These are phyloP conservation scores for Microbotryum silenes-acaulis DNA, from an alignment of 1,284 basidiomycete species.

Conservation along the genomic window DNA sequence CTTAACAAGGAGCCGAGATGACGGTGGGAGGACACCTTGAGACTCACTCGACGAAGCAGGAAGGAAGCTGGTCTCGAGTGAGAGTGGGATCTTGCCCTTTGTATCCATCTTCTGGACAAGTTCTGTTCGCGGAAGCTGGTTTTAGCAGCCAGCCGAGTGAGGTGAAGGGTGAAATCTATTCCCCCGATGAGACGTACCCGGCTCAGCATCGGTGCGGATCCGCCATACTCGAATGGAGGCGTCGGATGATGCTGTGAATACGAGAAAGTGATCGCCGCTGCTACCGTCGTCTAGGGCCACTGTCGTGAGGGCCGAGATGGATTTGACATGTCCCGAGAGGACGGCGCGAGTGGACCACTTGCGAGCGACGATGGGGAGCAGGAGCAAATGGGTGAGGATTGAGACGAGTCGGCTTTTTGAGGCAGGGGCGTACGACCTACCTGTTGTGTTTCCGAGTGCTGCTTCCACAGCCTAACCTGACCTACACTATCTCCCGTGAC, in stretches of 20 bases:
- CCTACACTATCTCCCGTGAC: conserved; percentile 70
- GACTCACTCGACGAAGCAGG: conserved; percentile 58
- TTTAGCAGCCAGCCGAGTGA: background rate
- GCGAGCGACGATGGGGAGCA: conserved; percentile 46
- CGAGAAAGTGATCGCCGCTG: conserved; percentile 35
- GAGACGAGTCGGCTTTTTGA: too few relatives aligned
- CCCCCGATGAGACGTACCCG: conserved; percentile 2
- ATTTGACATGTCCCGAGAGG: conserved; percentile 12
- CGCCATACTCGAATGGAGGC: conserved; percentile 65
- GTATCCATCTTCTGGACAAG: conserved; percentile 57
- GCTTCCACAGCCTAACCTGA: conserved; percentile 42
- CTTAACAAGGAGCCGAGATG: background rate
- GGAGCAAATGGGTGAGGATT: too few relatives aligned
- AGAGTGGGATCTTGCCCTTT: conserved; percentile 64
- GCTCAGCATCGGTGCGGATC: conserved; percentile 12
- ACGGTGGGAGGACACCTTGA: background rate
- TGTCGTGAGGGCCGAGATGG: conserved; percentile 19
- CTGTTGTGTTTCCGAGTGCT: conserved; percentile 16
- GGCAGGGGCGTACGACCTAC: background rate
- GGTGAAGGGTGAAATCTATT: background rate
- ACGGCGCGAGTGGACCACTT: conserved; percentile 21
- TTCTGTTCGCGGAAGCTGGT: conserved; percentile 16
- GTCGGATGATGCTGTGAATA: conserved; percentile 75
- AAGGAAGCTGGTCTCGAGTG: conserved; percentile 56
- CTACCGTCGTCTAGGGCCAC: conserved; percentile 2